Evolutionary conservation across 2,329 filamentous ascomycete species (phyloP), one percentile per base, ranked within the genome.

Genomic region (Bretziella fagacearum): DNA sequence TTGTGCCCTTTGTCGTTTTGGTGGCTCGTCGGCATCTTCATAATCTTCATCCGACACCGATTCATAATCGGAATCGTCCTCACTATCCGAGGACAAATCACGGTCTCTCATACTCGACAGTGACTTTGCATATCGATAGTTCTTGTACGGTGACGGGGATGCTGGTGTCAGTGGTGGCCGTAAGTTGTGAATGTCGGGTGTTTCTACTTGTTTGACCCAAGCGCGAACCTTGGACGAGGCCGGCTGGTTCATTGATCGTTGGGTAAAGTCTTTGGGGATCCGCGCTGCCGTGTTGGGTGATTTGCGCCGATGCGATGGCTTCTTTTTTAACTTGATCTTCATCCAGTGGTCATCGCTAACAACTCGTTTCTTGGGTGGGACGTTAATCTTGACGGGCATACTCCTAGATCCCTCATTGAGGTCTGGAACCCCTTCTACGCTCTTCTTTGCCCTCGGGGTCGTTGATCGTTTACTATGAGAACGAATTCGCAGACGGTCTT

Each of bases 341-440:
- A 76, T 76, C 83, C 89, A 96, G 63, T 94, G 84, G 47, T 83
- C 81, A 63, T 96, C 89, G 59, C 87, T 95, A 52, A 95, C 77
- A 46, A 96, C 84, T 53, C 87, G 77, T 69, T 93, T 95, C 64
- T 84, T 86, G 13, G 89, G 89, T 39, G 84, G 75, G 43, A 68
- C 61, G 45, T 76, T 60, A 56, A 35, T 57, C 53, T 45, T 58
- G 51, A 42, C 62, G 60, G 26, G 51, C 50, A 37, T 53, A 49
- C 39, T 53, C 49, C 39, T 48, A 44, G 20, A 51, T 6, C 48
- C 48, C 13, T 50, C 39, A 22, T 47, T 47, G 22, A 27, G 27
- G 20, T 43, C 40, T 6, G 33, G 47, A 13, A 46, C 22, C 20
- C 10, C 8, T 17, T 43, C 40, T 7, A 13, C 23, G 7, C 13